Percentiles rank a stretch among this genome's conserved stretches.
These are phyloP conservation scores for Neofusicoccum sp. DNA, from an alignment of 2,329 filamentous ascomycete species.

Conservation along the genomic window DNA sequence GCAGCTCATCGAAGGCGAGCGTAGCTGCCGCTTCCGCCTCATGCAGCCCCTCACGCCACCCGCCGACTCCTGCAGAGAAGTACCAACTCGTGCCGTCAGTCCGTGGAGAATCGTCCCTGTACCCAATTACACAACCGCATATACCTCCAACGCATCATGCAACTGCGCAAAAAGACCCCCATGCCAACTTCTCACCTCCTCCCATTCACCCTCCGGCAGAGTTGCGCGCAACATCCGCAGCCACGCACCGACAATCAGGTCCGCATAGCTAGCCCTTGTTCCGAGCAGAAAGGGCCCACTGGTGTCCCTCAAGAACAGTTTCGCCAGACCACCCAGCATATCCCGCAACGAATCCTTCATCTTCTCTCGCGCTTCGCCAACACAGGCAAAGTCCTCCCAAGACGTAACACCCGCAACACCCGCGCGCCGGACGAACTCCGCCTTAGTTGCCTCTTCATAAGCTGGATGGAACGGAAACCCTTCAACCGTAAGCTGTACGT, in stretches of 20 bases:
- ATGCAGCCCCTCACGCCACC: no score
- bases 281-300: slow-evolving; percentile 56
- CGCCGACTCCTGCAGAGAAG: no score
- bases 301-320: slow-evolving; percentile 42
- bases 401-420: slow-evolving; percentile 41
- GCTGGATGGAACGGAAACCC: slow-evolving; percentile 56
- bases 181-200: slow-evolving; percentile 53
- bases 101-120: no score
- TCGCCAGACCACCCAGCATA: slow-evolving; percentile 47
- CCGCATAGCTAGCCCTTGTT: slow-evolving; percentile 52
- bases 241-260: slow-evolving; percentile 62
- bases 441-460: slow-evolving; percentile 48
- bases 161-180: slow-evolving; percentile 54
- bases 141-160: slow-evolving; percentile 46
- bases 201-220: slow-evolving; percentile 52
- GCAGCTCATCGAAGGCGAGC: no score
- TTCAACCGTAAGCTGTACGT: slow-evolving; percentile 45
- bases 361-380: slow-evolving; percentile 44
- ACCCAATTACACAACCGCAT: slow-evolving; percentile 5
- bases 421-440: slow-evolving; percentile 53
- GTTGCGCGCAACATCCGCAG: slow-evolving; percentile 49
- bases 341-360: slow-evolving; percentile 45
- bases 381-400: slow-evolving; percentile 48
- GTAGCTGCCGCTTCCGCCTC: no score
- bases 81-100: no score